Percentiles rank a stretch among this genome's conserved stretches.
Evolutionary conservation across 257 asterid species (phyloP).

Genomic region (Gardenia jasminoides): DNA sequence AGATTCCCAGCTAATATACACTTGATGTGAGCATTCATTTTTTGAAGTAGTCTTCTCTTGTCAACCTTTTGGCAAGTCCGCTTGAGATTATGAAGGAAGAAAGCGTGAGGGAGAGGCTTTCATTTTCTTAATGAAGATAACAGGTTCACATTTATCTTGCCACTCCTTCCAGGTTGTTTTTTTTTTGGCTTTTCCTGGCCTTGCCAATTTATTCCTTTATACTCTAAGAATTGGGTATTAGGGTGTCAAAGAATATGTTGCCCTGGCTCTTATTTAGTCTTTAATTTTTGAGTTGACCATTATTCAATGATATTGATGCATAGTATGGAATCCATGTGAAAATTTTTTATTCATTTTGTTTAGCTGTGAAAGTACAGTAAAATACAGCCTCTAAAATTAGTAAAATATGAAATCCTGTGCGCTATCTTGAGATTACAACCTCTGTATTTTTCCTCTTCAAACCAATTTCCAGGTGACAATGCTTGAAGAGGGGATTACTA

Average conservation of each 20-base stretch:
- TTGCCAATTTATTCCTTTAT: not conserved
- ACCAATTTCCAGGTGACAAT: conserved; percentile 24
- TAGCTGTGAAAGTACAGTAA: not conserved
- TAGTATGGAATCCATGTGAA: too few relatives aligned
- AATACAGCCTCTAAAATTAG: not conserved
- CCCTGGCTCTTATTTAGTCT: not conserved
- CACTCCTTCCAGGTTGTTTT: too few relatives aligned
- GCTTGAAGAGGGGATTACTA: conserved; percentile 30
- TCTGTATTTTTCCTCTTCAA: not conserved
- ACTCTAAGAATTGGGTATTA: not conserved
- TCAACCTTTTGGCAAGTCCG: not conserved
- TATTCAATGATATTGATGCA: not conserved
- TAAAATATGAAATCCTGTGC: not conserved
- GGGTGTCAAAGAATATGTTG: too few relatives aligned
- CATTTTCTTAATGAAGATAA: not conserved
- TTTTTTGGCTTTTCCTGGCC: too few relatives aligned
- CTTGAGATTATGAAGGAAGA: not conserved
- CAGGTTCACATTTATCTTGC: not conserved
- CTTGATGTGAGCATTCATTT: not conserved
- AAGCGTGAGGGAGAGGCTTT: not conserved
- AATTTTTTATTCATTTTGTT: not conserved
- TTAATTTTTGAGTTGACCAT: not conserved
- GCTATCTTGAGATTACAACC: not conserved
- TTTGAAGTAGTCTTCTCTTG: not conserved
- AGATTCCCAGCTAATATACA: not conserved